Base-by-base conservation (phyloP, 2,329 filamentous ascomycete species). In the Sclerotinia sclerotiorum region DNA sequence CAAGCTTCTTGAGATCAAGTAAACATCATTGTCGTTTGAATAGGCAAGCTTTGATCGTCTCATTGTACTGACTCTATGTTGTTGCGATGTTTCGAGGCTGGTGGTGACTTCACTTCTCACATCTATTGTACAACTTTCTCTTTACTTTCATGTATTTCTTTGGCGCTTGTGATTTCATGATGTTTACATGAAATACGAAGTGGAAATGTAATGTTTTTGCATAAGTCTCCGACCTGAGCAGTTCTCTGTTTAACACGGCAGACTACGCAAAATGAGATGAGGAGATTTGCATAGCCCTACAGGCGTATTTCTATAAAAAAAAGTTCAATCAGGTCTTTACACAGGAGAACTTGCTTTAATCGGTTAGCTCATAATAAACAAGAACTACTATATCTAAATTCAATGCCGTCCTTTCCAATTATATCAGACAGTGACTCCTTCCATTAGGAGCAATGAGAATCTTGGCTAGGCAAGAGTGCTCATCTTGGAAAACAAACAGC, bases 1-100 rank as follows among this genome's bases (percentile, higher is more conserved):
- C 76, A 95, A 94, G 85, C 84, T 94, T 66, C 82, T 94, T 67
- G 89, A 91, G 81, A 92, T 93, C 81, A 93, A 93, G 84, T 94
- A 89, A 84, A 81, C 54, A 39, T 52, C 42, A n/a, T 27, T 60
- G 10, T 32, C 19, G 21, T 52, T 35, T 19, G 65, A 51, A 32
- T 49, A 44, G 55, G 27, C 15, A 27, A 60, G 46, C 46, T 51
- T 42, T 17, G 49, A 17, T 54, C 49, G 2, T 39, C 39, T 63
- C 29, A n/a, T 64, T 42, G 49, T 70, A 42, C 29, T 68, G 3
- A 42, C 65, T 65, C 69, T 56, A 27, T 63, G 58, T 64, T 24
- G 69, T 69, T 70, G 56, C 60, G 70, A 73, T 65, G 60, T 69
- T 55, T 69, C 48, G 62, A 65, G 65, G 67, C 61, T 61, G 67